Evolutionary conservation across 768 basidiomycete genomes (phyloP), one percentile per base, ranked within the genome.

Genomic region (Jaapia argillacea): DNA sequence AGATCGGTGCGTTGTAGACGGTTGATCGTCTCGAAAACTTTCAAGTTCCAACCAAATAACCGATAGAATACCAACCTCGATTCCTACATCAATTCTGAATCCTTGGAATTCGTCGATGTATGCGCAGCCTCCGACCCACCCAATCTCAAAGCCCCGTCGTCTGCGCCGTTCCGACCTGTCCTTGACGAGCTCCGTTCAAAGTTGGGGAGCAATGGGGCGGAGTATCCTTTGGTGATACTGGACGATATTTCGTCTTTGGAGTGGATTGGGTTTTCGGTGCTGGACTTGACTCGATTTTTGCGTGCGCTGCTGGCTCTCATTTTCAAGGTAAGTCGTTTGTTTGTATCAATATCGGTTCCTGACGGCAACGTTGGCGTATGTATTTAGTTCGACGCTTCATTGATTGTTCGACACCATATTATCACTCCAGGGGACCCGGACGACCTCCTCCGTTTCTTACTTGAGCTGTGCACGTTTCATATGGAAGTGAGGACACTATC

Each of bases 401-500:
- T 87, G 2, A 51, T 85, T 39, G 63, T 85, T 41, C 73, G 83
- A 37, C 78, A 84, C 51, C 85, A 87, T 48, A 58, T 77, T 37
- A 53, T 64, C 20, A 54, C 52, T 2, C 58, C 74, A 2, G 74
- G 73, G 31, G 77, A 79, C 42, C 70, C 73, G 0, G 82, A 85
- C 50, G 70, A 77, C 26, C 57, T 85, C 1, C 72, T 84, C 41
- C 69, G 70, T 24, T 62, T 68, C 24, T 61, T 88, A 18, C 60
- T 79, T 16, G 80, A 85, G 42, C 56, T 82, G 2, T 79, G 74
- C 49, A 66, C 77, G 2, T 80, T 81, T 49, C 84, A 86, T 51
- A 51, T 88, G 3, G 85, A 88, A 45, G 79, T 88, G 2, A 66
- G 71, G 31, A 76, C 85, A 1, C 65, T 90, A 5, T 66, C 78